Conservation (phyloP, 163 green algal genomes). For the Scenedesmus sp. region DNA sequence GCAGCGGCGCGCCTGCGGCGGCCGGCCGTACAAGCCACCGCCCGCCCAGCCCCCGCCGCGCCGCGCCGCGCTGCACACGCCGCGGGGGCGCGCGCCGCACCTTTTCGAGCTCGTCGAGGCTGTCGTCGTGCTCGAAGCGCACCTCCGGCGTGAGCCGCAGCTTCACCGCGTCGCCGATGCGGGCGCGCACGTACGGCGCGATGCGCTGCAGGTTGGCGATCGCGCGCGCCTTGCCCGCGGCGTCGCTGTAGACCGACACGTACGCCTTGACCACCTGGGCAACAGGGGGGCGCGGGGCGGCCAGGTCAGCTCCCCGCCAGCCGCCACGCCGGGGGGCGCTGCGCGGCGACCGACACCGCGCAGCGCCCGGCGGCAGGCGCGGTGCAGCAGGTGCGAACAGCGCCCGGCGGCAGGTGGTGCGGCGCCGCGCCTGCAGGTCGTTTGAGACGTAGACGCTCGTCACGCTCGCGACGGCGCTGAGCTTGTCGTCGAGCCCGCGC, state of each 20-base stretch:
- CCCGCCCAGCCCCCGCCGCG: too few species aligned
- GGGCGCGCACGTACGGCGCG: conserved; percentile 83
- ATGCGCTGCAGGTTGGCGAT: conserved; percentile 81
- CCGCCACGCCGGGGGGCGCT: too few species aligned
- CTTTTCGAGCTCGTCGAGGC: conserved; percentile 73
- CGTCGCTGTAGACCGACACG: conserved; percentile 89
- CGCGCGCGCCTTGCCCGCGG: conserved; percentile 74
- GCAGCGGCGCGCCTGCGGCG: too few species aligned
- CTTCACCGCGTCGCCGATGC: conserved; percentile 74
- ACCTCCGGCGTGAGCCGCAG: conserved; percentile 89
- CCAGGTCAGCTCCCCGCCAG: too few species aligned
- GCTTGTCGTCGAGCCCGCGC: conserved; percentile 60
- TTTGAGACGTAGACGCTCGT: conserved; percentile 85
- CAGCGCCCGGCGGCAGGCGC: too few species aligned
- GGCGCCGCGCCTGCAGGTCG: conserved; percentile 75
- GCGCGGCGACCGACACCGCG: too few species aligned
- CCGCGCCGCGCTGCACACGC: background rate
- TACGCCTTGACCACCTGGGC: conserved; percentile 90
- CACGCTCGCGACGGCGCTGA: conserved; percentile 85
- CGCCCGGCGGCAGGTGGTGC: background rate
- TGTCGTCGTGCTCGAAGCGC: conserved; percentile 88
- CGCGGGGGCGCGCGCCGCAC: conserved; percentile 38
- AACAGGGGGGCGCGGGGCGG: too few species aligned
- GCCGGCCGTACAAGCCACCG: too few species aligned
- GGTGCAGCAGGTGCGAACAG: too few species aligned